phyloP scores from a whole-genome alignment of 1,284 basidiomycete species.

The Cryptococcus neoformans region DNA sequence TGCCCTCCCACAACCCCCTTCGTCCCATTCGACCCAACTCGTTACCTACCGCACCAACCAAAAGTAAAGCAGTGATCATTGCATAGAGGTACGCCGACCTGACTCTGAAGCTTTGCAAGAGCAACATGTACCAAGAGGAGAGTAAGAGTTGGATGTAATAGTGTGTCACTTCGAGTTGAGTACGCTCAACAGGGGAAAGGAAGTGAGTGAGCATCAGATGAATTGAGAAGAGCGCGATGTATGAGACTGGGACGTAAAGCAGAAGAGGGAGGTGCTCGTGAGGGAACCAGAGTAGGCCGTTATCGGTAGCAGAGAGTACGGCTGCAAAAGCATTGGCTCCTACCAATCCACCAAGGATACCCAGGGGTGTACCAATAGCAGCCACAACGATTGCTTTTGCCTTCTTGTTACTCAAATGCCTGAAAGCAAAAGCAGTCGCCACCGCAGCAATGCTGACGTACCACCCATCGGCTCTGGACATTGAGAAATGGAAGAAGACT shows the following conservation, averaged over 20 bases:
- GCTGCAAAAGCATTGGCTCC: slow-evolving; percentile 70
- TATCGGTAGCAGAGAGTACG: slow-evolving; percentile 66
- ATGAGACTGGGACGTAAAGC: slow-evolving; percentile 73
- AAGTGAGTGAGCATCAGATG: slow-evolving; percentile 31
- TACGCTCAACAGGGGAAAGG: slow-evolving; percentile 24
- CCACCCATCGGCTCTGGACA: slow-evolving; percentile 64
- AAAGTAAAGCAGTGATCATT: slow-evolving; percentile 24
- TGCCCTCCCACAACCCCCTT: slow-evolving; percentile 2
- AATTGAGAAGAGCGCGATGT: slow-evolving; percentile 50
- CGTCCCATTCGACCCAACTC: slow-evolving; percentile 14
- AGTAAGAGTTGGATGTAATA: slow-evolving; percentile 63
- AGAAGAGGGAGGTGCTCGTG: slow-evolving; percentile 67
- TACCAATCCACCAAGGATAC: slow-evolving; percentile 54
- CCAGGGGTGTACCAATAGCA: slow-evolving; percentile 54
- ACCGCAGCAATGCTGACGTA: slow-evolving; percentile 56
- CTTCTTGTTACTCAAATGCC: slow-evolving; percentile 36
- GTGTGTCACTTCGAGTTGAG: slow-evolving; percentile 58
- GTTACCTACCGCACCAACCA: slow-evolving; percentile 28
- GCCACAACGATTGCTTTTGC: slow-evolving; percentile 52
- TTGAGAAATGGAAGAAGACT: slow-evolving; percentile 68
- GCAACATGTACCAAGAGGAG: slow-evolving; percentile 52
- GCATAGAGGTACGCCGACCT: slow-evolving; percentile 50
- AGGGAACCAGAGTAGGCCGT: slow-evolving; percentile 58
- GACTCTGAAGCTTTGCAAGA: slow-evolving; percentile 53
- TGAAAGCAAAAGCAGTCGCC: slow-evolving; percentile 50